Conservation (phyloP, 164 flowering plant genomes). For the Macadamia integrifolia region DNA sequence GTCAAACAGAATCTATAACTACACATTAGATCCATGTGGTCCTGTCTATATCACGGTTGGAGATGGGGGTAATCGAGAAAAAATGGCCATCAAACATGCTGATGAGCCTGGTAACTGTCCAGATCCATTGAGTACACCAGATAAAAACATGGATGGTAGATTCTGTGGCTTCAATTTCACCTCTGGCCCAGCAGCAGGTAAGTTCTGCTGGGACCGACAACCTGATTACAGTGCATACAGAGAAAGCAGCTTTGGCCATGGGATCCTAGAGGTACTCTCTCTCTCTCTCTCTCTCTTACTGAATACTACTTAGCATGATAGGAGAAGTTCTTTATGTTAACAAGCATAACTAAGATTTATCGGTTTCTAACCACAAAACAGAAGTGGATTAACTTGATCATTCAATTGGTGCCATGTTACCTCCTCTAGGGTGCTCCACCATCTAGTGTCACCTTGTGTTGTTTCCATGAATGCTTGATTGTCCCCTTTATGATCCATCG, state of each 20-base stretch:
- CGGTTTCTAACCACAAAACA: too few species aligned
- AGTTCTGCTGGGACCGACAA: slow-evolving; percentile 90
- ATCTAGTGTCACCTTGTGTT: background rate
- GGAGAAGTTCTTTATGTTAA: too few species aligned
- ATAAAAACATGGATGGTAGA: slow-evolving; percentile 53
- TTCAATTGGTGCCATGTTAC: background rate
- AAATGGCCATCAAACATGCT: slow-evolving; percentile 68
- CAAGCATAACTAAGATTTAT: too few species aligned
- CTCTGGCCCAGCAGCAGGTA: slow-evolving; percentile 76
- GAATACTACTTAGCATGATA: too few species aligned
- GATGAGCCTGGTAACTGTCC: slow-evolving; percentile 93
- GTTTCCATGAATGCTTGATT: background rate
- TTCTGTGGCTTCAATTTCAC: slow-evolving; percentile 80
- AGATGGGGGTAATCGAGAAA: slow-evolving; percentile 85
- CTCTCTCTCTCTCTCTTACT: slow-evolving; percentile 9
- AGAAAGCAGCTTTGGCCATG: slow-evolving; percentile 95
- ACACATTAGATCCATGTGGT: slow-evolving; percentile 83
- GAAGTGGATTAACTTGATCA: background rate
- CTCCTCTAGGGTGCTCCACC: background rate
- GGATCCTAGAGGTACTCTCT: slow-evolving; percentile 73
- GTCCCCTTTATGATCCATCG: background rate
- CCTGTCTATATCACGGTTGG: slow-evolving; percentile 79
- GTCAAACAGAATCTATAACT: slow-evolving; percentile 84
- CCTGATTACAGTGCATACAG: slow-evolving; percentile 92
- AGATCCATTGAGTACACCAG: slow-evolving; percentile 64